Percentiles rank a stretch among this genome's conserved stretches.
These are phyloP conservation scores for Nadsonia commutata DNA, from an alignment of 1,139 yeast species.

Conservation along the genomic window DNA sequence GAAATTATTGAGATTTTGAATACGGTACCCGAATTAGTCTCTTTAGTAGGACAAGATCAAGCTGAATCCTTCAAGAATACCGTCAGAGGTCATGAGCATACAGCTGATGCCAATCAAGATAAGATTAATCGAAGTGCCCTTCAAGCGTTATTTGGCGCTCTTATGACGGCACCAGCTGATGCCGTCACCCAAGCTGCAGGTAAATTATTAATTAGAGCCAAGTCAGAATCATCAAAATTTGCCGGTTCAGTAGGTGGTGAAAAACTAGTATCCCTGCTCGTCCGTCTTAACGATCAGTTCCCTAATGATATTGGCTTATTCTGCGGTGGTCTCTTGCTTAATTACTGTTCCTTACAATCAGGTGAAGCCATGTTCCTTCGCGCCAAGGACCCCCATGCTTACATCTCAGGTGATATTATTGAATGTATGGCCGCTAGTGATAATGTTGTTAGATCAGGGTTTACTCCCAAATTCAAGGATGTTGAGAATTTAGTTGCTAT, in stretches of 20 bases:
- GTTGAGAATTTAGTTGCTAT: constrained; percentile 75
- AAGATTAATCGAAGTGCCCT: constrained; percentile 43
- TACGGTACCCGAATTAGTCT: constrained; percentile 60
- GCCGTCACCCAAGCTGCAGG: constrained; percentile 47
- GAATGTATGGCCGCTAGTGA: constrained; percentile 99
- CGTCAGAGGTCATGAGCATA: constrained; percentile 29
- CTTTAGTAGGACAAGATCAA: constrained; percentile 50
- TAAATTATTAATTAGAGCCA: constrained; percentile 48
- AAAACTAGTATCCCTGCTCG: constrained; percentile 54
- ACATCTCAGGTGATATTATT: constrained; percentile 89
- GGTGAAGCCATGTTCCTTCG: constrained; percentile 96
- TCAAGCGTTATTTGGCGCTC: constrained; percentile 59
- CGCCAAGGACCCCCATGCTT: constrained; percentile 97
- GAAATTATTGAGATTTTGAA: constrained; percentile 55
- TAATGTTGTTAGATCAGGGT: constrained; percentile 95
- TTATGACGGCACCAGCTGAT: constrained; percentile 63
- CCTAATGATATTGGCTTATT: constrained; percentile 90
- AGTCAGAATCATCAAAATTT: constrained; percentile 20
- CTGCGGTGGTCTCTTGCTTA: constrained; percentile 85
- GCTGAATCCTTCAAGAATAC: constrained; percentile 36
- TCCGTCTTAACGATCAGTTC: constrained; percentile 70
- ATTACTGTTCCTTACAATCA: constrained; percentile 67
- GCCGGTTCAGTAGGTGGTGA: constrained; percentile 27
- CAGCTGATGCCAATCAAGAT: constrained; percentile 30
- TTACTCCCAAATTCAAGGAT: constrained; percentile 96